Evolutionary conservation across 352 stramenopile genomes (phyloP).

Genomic region (Globisporangium nagaii): DNA sequence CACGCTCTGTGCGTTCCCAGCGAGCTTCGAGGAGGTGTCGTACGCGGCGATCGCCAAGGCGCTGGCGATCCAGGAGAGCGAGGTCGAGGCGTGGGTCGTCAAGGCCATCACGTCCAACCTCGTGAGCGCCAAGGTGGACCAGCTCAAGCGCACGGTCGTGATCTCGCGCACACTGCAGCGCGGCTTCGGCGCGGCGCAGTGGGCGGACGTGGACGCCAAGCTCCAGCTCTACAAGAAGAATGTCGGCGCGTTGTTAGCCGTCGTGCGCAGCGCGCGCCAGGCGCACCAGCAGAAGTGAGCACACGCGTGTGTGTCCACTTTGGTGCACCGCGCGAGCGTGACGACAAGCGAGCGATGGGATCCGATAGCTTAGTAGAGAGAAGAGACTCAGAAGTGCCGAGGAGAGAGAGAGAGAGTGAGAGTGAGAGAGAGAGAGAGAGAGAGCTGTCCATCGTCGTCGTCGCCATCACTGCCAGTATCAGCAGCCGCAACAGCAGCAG

Average conservation of each 20-base stretch:
- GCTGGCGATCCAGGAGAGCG: constrained; percentile 74
- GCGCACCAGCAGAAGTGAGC: constrained; percentile 55
- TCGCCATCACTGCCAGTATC: not conserved
- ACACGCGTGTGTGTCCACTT: not conserved
- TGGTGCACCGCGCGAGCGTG: not conserved
- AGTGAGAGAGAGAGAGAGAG: not conserved
- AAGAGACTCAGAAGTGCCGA: too few relatives aligned
- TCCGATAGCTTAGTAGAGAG: constrained; percentile 8
- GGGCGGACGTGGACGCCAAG: constrained; percentile 85
- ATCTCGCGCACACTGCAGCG: constrained; percentile 70
- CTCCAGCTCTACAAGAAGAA: constrained; percentile 93
- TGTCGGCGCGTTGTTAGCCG: constrained; percentile 85
- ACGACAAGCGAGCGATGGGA: not conserved
- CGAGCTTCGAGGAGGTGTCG: constrained; percentile 89
- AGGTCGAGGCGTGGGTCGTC: constrained; percentile 95
- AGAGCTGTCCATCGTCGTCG: not conserved
- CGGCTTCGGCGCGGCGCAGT: constrained; percentile 86
- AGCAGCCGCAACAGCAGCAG: not conserved
- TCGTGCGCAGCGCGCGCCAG: constrained; percentile 66
- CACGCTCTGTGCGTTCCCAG: constrained; percentile 88
- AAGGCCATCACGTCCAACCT: constrained; percentile 88
- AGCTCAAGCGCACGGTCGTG: constrained; percentile 89
- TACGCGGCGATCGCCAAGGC: constrained; percentile 83
- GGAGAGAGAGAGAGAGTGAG: not conserved
- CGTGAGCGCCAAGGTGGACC: constrained; percentile 93